Conservation (phyloP, 2,329 filamentous ascomycete species). For the Anisogramma anomala region DNA sequence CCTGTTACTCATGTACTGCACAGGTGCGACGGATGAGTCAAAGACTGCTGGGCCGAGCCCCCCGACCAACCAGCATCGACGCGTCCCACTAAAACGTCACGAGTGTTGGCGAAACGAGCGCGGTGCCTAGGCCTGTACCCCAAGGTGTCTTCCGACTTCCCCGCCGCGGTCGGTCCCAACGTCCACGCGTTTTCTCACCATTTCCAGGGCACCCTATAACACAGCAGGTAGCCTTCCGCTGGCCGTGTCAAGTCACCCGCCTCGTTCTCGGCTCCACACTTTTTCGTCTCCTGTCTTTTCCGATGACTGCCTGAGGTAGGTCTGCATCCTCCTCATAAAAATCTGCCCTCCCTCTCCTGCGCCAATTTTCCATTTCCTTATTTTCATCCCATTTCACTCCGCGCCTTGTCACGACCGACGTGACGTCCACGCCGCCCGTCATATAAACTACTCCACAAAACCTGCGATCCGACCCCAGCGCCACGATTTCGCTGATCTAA, state of each 20-base stretch:
- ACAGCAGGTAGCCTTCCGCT: constrained; percentile 6
- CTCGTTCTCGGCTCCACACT: not conserved
- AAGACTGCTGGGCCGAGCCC: constrained; percentile 1
- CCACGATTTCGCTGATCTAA: constrained; percentile 20
- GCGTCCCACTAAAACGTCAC: constrained; percentile 5
- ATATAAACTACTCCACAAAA: too few relatives aligned
- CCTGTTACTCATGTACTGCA: constrained; percentile 10
- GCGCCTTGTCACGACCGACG: not conserved
- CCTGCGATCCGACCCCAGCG: not conserved
- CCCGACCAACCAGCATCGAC: constrained; percentile 3
- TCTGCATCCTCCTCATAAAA: not conserved
- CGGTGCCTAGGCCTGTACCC: not conserved
- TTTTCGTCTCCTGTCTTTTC: not conserved
- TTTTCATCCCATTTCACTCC: not conserved
- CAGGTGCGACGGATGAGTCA: constrained; percentile 11
- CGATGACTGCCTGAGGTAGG: constrained; percentile 10
- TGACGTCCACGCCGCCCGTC: too few relatives aligned
- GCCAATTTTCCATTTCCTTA: not conserved
- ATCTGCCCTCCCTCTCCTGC: not conserved
- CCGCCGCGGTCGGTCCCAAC: constrained; percentile 13
- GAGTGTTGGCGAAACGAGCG: constrained; percentile 5
- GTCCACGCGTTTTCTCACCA: constrained; percentile 12
- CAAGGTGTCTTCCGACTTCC: not conserved
- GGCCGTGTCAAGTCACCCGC: too few relatives aligned
- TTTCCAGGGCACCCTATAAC: constrained; percentile 12